These are phyloP conservation scores for Magnaporthales sp. DNA, from an alignment of 2,329 filamentous ascomycete genomes.

Conservation along the genomic window DNA sequence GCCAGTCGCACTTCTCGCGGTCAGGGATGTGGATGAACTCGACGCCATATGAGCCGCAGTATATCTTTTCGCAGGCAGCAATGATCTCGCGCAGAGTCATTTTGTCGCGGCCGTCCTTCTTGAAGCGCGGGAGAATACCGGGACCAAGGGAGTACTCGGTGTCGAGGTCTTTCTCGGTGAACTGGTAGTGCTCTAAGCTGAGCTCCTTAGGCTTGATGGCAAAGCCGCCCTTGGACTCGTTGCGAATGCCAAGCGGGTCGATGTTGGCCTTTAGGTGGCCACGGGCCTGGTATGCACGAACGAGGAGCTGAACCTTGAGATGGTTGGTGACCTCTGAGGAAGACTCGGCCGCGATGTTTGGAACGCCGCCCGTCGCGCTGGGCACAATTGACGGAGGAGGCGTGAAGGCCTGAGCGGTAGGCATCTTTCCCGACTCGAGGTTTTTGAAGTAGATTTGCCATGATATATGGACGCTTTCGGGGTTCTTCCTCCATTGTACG, in stretches of 20 bases:
- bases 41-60: constrained; percentile 94
- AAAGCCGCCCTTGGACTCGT: constrained; percentile 73
- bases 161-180: constrained; percentile 89
- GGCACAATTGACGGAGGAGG: constrained; percentile 89
- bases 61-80: constrained; percentile 84
- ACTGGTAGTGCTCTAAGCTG: constrained; percentile 87
- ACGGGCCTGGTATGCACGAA: constrained; percentile 94
- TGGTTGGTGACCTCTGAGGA: constrained; percentile 75
- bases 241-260: constrained; percentile 89
- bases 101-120: constrained; percentile 78
- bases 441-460: constrained; percentile 99
- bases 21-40: constrained; percentile 99
- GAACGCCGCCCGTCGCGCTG: constrained; percentile 68
- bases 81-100: constrained; percentile 97
- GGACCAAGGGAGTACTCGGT: constrained; percentile 87
- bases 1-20: constrained; percentile 95
- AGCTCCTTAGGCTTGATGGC: constrained; percentile 88
- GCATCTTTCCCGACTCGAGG: constrained; percentile 98
- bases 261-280: constrained; percentile 98
- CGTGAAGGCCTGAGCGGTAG: constrained; percentile 92
- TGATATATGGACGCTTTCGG: constrained; percentile 88
- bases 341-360: constrained; percentile 64
- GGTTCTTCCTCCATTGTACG: constrained; percentile 91
- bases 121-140: constrained; percentile 91
- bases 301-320: constrained; percentile 93